Conservation (phyloP, 352 stramenopile genomes). For the Pythium inflatum region DNA sequence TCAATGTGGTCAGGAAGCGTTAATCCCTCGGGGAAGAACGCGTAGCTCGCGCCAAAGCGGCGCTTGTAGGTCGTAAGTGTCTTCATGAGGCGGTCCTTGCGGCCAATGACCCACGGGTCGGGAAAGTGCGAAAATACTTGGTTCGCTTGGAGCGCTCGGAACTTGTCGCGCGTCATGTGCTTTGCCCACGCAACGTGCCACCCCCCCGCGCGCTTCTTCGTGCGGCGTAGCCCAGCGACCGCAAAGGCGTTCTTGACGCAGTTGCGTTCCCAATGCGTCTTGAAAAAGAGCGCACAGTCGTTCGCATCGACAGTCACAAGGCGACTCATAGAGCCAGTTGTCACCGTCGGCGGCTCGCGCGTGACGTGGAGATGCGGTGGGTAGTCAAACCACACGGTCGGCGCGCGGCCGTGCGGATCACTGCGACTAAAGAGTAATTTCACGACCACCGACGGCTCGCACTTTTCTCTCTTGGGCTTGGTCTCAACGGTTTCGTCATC, state of each 20-base stretch:
- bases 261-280: constrained; percentile 91
- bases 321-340: constrained; percentile 8
- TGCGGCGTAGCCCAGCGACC: constrained; percentile 68
- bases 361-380: constrained; percentile 62
- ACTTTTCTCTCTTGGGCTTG: constrained; percentile 42
- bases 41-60: constrained; percentile 62
- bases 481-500: constrained; percentile 12
- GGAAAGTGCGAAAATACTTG: constrained; percentile 92
- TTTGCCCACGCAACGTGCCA: constrained; percentile 77
- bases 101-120: constrained; percentile 88
- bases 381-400: constrained; percentile 92
- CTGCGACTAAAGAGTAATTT: constrained; percentile 63
- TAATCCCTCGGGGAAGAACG: constrained; percentile 87
- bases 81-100: constrained; percentile 89
- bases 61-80: constrained; percentile 65
- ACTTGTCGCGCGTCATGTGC: constrained; percentile 65
- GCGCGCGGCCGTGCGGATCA: constrained; percentile 45
- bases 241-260: constrained; percentile 93
- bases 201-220: constrained; percentile 55
- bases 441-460: constrained; percentile 39
- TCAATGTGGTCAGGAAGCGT: constrained; percentile 77
- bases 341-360: constrained; percentile 33
- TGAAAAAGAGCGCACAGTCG: constrained; percentile 64
- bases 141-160: constrained; percentile 50
- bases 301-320: constrained; percentile 48